Percentiles rank a stretch among this genome's conserved stretches.
phyloP scores from a whole-genome alignment of 1,284 basidiomycete species.

The Irpex sp. region DNA sequence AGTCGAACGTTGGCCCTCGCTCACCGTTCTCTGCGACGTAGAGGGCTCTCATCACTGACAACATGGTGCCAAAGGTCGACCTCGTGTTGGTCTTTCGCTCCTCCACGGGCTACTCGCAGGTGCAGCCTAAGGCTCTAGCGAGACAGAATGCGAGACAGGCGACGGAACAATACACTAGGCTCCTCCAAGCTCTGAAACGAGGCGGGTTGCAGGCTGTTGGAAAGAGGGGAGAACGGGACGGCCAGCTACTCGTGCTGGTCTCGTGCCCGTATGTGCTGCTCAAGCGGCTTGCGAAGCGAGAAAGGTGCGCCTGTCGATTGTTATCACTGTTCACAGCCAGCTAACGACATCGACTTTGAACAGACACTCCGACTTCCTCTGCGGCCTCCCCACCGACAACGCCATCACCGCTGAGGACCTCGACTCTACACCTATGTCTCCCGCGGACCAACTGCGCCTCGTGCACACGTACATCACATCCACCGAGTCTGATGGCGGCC shows the following conservation, averaged over 20 bases:
- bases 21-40: too few species aligned
- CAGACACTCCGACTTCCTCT: constrained; percentile 62
- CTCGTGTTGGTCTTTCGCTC: constrained; percentile 69
- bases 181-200: constrained; percentile 57
- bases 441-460: constrained; percentile 78
- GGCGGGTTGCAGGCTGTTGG: constrained; percentile 70
- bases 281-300: constrained; percentile 63
- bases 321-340: not conserved
- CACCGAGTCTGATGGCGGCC: constrained; percentile 65
- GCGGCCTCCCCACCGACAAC: constrained; percentile 55
- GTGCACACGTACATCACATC: constrained; percentile 76
- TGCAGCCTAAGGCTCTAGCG: constrained; percentile 56
- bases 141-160: constrained; percentile 60
- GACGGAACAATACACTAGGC: constrained; percentile 61
- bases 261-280: constrained; percentile 66
- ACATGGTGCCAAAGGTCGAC: constrained; percentile 53
- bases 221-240: constrained; percentile 67
- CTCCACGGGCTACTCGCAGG: constrained; percentile 33
- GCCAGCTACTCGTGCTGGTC: constrained; percentile 80
- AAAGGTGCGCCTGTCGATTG: constrained; percentile 52
- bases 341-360: constrained; percentile 12
- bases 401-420: constrained; percentile 40
- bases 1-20: too few species aligned
- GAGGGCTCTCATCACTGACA: too few species aligned
- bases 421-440: constrained; percentile 44